These are phyloP conservation scores for Hibiscus syriacus DNA, from an alignment of 345 rosid genomes.

Conservation along the genomic window DNA sequence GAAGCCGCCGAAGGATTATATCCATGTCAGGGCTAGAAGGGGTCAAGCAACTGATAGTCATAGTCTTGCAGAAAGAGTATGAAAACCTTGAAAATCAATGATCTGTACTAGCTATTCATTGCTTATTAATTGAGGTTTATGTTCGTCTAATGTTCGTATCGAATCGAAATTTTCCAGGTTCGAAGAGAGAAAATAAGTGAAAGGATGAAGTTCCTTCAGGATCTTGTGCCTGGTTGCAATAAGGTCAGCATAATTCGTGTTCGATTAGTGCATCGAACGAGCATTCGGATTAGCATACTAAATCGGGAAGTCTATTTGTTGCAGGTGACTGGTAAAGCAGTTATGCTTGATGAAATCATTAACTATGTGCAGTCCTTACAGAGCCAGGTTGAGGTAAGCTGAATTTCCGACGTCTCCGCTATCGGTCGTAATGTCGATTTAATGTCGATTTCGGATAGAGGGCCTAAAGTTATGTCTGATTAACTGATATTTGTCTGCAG, in stretches of 20 bases:
- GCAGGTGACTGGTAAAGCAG: constrained; percentile 78
- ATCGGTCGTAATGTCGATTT: neutral
- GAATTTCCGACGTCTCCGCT: neutral
- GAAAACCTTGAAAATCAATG: constrained; percentile 2
- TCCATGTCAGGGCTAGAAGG: constrained; percentile 90
- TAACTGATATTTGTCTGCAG: constrained; percentile 32
- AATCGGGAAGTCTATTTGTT: neutral
- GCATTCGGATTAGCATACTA: too few relatives aligned
- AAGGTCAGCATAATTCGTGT: too few relatives aligned
- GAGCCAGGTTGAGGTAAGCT: constrained; percentile 80
- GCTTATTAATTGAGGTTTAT: constrained; percentile 15
- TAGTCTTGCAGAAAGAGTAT: constrained; percentile 77
- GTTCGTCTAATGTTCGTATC: neutral
- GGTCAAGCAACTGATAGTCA: constrained; percentile 97
- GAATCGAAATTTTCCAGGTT: constrained; percentile 31
- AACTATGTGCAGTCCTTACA: constrained; percentile 97
- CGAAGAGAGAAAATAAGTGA: constrained; percentile 90
- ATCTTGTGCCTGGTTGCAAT: constrained; percentile 92
- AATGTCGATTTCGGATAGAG: neutral
- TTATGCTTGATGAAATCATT: constrained; percentile 95
- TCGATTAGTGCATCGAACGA: too few relatives aligned
- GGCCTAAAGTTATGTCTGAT: neutral
- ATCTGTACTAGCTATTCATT: constrained; percentile 21
- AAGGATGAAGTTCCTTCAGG: constrained; percentile 89
- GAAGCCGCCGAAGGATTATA: constrained; percentile 60